phyloP scores from a whole-genome alignment of 352 stramenopile genomes.

The Pythium aristosporum region DNA sequence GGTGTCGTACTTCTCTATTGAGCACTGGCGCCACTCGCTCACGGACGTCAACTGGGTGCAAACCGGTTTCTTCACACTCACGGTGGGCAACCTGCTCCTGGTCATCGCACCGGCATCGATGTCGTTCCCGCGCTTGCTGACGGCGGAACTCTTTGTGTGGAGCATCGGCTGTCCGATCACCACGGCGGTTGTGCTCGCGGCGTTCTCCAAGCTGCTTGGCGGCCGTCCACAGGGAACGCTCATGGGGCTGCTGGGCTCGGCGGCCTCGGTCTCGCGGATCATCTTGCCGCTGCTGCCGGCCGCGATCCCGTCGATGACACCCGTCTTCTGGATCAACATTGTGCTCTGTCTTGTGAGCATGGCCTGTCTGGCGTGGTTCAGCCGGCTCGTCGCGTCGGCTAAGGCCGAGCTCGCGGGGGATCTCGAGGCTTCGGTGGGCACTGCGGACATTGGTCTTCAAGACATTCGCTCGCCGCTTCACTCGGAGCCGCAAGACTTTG shows the following conservation, averaged over 20 bases:
- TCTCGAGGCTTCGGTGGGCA: constrained; percentile 31
- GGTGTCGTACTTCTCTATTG: constrained; percentile 68
- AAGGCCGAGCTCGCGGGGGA: constrained; percentile 41
- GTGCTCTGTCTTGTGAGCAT: constrained; percentile 50
- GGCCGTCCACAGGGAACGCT: constrained; percentile 66
- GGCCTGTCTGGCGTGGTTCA: constrained; percentile 60
- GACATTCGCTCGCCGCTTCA: constrained; percentile 42
- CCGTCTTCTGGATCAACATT: constrained; percentile 74
- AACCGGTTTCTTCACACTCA: constrained; percentile 51
- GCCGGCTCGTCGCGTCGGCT: constrained; percentile 30
- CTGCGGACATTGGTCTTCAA: constrained; percentile 10
- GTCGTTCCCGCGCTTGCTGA: constrained; percentile 40
- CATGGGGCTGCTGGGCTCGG: constrained; percentile 69
- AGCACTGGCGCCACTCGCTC: constrained; percentile 61
- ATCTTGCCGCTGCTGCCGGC: constrained; percentile 65
- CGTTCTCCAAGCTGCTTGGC: constrained; percentile 69
- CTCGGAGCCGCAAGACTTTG: constrained; percentile 29
- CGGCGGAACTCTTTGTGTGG: constrained; percentile 67
- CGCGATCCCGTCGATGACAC: constrained; percentile 51
- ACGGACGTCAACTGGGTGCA: constrained; percentile 68
- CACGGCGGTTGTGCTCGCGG: constrained; percentile 52
- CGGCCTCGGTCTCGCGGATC: constrained; percentile 68
- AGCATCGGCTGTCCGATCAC: constrained; percentile 41
- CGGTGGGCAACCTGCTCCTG: constrained; percentile 51
- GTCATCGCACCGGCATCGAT: constrained; percentile 37